A percentile compares a stretch with the other conserved stretches of the same genome.
phyloP scores from a whole-genome alignment of 2,329 filamentous ascomycete genomes.

The Fusarium sp. region DNA sequence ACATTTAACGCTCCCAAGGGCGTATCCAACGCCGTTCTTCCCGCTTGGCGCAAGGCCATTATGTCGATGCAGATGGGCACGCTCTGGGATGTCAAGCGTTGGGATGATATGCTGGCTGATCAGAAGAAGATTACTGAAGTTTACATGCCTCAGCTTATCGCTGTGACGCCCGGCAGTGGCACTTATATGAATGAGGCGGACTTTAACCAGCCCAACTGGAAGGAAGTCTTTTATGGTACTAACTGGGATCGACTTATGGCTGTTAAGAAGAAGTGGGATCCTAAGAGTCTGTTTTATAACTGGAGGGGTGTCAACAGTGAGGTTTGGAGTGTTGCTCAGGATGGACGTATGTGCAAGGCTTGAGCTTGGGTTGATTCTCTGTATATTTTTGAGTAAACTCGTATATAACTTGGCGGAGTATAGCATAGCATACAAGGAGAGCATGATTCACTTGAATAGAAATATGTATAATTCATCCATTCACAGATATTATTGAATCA shows the following conservation, averaged over 20 bases:
- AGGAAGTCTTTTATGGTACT: conserved; percentile 58
- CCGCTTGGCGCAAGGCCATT: conserved; percentile 54
- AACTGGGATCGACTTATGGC: conserved; percentile 56
- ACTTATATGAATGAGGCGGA: conserved; percentile 66
- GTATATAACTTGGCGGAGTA: not conserved
- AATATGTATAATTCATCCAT: not conserved
- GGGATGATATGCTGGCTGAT: conserved; percentile 46
- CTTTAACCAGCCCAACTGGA: conserved; percentile 56
- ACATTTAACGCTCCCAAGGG: conserved; percentile 39
- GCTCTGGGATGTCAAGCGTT: conserved; percentile 45
- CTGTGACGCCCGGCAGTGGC: conserved; percentile 55
- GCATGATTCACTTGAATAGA: no score
- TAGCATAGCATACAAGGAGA: not conserved
- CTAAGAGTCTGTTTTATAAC: conserved; percentile 59
- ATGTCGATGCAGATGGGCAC: conserved; percentile 46
- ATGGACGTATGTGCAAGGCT: conserved; percentile 39
- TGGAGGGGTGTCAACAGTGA: conserved; percentile 63
- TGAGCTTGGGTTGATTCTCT: conserved; percentile 8
- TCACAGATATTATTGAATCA: not conserved
- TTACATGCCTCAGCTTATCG: conserved; percentile 44
- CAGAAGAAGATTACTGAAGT: conserved; percentile 49
- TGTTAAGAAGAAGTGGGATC: conserved; percentile 65
- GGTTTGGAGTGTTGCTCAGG: conserved; percentile 50
- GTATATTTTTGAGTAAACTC: not conserved
- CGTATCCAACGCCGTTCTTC: conserved; percentile 53